Conservation (phyloP, 352 stramenopile genomes). For the Phytopythium aichiense region DNA sequence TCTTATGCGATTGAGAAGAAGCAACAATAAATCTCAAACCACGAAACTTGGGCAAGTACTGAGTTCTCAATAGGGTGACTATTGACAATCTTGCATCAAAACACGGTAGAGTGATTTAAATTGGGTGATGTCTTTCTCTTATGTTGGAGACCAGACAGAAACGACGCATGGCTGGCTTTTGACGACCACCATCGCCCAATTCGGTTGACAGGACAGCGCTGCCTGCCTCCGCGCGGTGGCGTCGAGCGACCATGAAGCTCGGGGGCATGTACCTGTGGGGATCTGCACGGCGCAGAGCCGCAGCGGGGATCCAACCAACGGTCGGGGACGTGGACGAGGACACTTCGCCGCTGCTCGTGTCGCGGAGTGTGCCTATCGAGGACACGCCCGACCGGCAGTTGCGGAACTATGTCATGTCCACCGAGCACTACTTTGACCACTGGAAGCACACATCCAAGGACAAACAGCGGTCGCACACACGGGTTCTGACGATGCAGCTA, state of each 20-base stretch:
- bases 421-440: conserved; percentile 38
- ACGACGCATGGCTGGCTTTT: neutral
- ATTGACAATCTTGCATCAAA: too few relatives aligned
- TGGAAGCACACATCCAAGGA: conserved; percentile 26
- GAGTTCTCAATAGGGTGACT: too few relatives aligned
- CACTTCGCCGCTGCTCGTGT: conserved; percentile 20
- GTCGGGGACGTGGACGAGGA: neutral
- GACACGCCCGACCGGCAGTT: conserved; percentile 39
- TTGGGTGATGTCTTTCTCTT: too few relatives aligned
- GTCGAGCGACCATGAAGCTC: neutral
- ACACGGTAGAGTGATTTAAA: too few relatives aligned
- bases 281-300: neutral
- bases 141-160: neutral
- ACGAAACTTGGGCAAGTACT: too few relatives aligned
- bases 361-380: conserved; percentile 12
- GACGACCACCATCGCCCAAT: neutral
- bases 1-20: too few relatives aligned
- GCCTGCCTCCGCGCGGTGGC: neutral
- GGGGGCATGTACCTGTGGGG: neutral
- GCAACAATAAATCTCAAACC: too few relatives aligned
- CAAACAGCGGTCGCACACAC: neutral
- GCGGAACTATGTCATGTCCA: conserved; percentile 11
- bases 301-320: neutral
- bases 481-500: neutral
- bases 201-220: neutral